Evolutionary conservation across 345 rosid species (phyloP), one percentile per base, ranked within the genome.

Genomic region (Clarkia xantiana): DNA sequence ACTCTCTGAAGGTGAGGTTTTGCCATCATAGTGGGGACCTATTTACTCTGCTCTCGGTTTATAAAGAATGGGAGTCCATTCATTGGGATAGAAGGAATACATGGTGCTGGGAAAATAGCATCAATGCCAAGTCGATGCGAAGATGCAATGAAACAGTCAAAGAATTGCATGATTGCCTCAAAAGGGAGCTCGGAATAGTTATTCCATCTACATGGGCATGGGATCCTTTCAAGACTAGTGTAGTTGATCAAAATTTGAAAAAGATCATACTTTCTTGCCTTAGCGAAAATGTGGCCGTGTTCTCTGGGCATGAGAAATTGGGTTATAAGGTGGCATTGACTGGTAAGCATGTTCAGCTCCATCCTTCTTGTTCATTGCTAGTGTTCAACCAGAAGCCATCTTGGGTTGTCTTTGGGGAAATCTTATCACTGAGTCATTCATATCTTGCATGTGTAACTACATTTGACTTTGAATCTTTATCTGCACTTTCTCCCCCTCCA

Each of bases 41-140:
- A 29, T 89, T 89, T 63, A 89, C 95, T 34, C 71, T 89, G 63
- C 86, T 84, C 17, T 75, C 93, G 39, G 95, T 89, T 11, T 89
- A 79, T 69, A 73, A 66, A 65, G 82, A 78, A 61, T 84, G 97
- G 97, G 83, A 72, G 47, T 65, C 71, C 57, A 53, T 76, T 57
- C 72, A 67, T 8, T 56, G 10, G 45, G 74, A 71, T 23, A 61
- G 52, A 68, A 70, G 78, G 79, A 86, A 73, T 55, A 71, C 61
- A 50, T 89, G 95, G 95, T 89, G 97, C 62, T 85, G 90, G 97
- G 85, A 85, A 10, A 85, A 85, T 58, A 78, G 97, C 57, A 68
- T 89, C 47, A 89, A 89, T 72, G 97, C 97, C 18, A 89, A 89
- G 60, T 65, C 94, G 10, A 76, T 90, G 94, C 68, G 97, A 57